Percentiles rank a stretch among this genome's conserved stretches.
These are phyloP conservation scores for Pestalotiopsis fici DNA, from an alignment of 2,329 filamentous ascomycete genomes.

Conservation along the genomic window DNA sequence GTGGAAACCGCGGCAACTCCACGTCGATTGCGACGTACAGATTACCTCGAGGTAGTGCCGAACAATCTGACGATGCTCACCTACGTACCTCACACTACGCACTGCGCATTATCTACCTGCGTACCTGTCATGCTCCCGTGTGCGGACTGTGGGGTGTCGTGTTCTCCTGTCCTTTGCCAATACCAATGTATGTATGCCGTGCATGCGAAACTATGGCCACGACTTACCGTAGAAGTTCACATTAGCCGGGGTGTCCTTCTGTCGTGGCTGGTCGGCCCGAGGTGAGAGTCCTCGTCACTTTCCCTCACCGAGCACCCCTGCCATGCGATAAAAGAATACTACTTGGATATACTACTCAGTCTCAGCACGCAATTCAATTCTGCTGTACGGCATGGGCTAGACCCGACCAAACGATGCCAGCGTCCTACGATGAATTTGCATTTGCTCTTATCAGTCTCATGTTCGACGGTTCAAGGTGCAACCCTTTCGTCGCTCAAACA, in stretches of 20 bases:
- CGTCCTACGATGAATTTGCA: neutral
- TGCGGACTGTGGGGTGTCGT: neutral
- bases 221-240: neutral
- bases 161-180: neutral
- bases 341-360: neutral
- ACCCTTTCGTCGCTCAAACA: neutral
- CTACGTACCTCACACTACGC: neutral
- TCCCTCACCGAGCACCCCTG: neutral
- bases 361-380: neutral
- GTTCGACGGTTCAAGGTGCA: neutral
- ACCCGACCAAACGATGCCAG: neutral
- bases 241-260: neutral
- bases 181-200: neutral
- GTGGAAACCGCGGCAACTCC: conserved; percentile 11
- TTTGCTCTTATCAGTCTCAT: neutral
- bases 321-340: neutral
- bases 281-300: neutral
- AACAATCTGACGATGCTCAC: conserved; percentile 1
- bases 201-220: neutral
- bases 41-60: conserved; percentile 4
- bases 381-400: neutral
- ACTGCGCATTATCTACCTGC: neutral
- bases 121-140: neutral
- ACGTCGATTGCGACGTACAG: conserved; percentile 1
- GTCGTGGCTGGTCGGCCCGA: conserved; percentile 4